Percentiles rank a stretch among this genome's conserved stretches.
Conservation (phyloP, 2,329 filamentous ascomycete species). For the Arthrobotrys conoides region DNA sequence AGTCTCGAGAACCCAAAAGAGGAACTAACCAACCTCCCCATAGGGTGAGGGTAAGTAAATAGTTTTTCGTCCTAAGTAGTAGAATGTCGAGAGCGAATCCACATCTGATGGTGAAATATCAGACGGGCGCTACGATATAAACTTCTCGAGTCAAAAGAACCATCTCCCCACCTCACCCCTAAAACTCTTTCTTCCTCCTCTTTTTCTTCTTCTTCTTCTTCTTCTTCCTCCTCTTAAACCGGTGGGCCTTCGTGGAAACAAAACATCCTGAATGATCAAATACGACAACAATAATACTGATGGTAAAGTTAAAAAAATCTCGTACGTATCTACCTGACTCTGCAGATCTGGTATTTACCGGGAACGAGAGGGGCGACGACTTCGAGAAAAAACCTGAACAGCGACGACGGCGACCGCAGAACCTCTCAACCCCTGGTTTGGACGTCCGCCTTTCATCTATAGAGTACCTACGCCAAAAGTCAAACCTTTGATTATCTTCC, state of each 20-base stretch:
- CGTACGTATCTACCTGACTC: constrained; percentile 42
- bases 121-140: constrained; percentile 21
- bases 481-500: constrained; percentile 24
- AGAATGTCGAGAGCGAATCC: constrained; percentile 30
- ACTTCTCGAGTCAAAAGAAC: neutral
- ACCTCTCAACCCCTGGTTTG: constrained; percentile 37
- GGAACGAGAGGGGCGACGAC: constrained; percentile 28
- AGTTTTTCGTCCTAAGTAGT: neutral
- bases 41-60: neutral
- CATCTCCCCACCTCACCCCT: constrained; percentile 1
- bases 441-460: constrained; percentile 31
- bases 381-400: constrained; percentile 34
- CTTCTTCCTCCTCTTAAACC: constrained; percentile 16
- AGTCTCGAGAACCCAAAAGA: constrained; percentile 3
- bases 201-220: neutral
- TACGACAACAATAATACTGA: constrained; percentile 1
- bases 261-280: constrained; percentile 15
- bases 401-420: constrained; percentile 25
- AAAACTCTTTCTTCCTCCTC: constrained; percentile 5
- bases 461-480: constrained; percentile 7
- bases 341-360: constrained; percentile 43
- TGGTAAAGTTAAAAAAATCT: constrained; percentile 9
- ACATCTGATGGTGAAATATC: constrained; percentile 7
- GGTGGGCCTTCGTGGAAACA: constrained; percentile 19
- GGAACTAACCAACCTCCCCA: constrained; percentile 26